Evolutionary conservation across 352 stramenopile species (phyloP).

Genomic region (Phytophthora colocasiae): DNA sequence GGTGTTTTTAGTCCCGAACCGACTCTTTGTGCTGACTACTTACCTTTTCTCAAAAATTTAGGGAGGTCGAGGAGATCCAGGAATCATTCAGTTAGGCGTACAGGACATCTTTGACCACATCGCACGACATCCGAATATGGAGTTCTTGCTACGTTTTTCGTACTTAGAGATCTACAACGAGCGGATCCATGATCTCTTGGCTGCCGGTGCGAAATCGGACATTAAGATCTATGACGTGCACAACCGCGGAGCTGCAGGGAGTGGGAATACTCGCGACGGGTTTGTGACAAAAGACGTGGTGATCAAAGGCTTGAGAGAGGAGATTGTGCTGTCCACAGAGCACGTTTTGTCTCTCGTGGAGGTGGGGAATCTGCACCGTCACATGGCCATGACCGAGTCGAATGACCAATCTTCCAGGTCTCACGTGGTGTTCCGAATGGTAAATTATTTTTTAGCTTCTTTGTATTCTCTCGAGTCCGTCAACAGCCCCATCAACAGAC

Average conservation of each 20-base stretch:
- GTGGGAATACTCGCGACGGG: conserved; percentile 23
- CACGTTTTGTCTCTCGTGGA: conserved; percentile 90
- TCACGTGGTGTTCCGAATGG: conserved; percentile 82
- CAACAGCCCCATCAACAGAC: conserved; percentile 26
- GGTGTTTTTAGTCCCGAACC: conserved; percentile 26
- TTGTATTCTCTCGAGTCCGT: conserved; percentile 15
- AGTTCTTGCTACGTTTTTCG: conserved; percentile 88
- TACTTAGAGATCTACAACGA: conserved; percentile 99
- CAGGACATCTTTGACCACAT: conserved; percentile 91
- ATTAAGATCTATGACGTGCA: conserved; percentile 83
- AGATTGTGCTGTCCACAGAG: conserved; percentile 79
- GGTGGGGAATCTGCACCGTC: conserved; percentile 75
- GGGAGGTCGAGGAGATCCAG: conserved; percentile 60
- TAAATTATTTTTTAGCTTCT: conserved; percentile 28
- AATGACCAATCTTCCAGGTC: conserved; percentile 85
- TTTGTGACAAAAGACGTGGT: conserved; percentile 83
- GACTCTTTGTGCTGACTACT: conserved; percentile 34
- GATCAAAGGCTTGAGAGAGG: conserved; percentile 84
- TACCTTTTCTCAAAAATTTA: conserved; percentile 18
- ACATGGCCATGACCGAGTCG: conserved; percentile 76
- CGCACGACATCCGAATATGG: conserved; percentile 52
- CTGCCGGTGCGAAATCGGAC: conserved; percentile 61
- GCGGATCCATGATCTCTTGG: conserved; percentile 96
- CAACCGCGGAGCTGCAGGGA: conserved; percentile 42
- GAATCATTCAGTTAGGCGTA: conserved; percentile 88